These are phyloP conservation scores for Candida sp. DNA, from an alignment of 1,139 yeast genomes.

Conservation along the genomic window DNA sequence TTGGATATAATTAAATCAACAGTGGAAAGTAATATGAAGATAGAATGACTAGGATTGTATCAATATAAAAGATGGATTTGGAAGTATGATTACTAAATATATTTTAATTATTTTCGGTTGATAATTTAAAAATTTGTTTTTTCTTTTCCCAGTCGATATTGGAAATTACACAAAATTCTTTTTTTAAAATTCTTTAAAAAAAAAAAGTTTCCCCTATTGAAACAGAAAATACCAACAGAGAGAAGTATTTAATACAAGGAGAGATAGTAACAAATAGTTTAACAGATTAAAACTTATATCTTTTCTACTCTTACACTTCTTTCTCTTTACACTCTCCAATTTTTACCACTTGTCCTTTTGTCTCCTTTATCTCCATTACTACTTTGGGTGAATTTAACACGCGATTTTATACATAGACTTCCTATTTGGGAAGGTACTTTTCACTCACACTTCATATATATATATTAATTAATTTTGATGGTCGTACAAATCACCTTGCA, in stretches of 20 bases:
- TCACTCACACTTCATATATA: too few species aligned
- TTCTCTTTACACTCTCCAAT: not conserved
- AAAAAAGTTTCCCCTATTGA: too few species aligned
- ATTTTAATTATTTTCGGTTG: not conserved
- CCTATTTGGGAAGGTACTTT: not conserved
- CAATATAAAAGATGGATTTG: not conserved
- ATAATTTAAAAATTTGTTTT: too few species aligned
- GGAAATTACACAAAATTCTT: too few species aligned
- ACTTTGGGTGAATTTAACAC: not conserved
- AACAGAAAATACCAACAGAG: too few species aligned
- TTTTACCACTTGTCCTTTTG: not conserved
- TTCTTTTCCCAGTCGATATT: too few species aligned
- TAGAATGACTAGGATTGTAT: not conserved
- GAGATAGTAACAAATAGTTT: too few species aligned
- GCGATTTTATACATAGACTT: not conserved
- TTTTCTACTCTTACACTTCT: not conserved
- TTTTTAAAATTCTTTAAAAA: too few species aligned
- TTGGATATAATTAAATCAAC: not conserved
- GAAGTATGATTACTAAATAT: too few species aligned
- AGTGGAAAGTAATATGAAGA: not conserved
- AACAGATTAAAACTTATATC: too few species aligned
- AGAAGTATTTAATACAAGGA: too few species aligned
- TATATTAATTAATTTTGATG: not conserved
- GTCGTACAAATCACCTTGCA: conserved; percentile 33
- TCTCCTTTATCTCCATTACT: not conserved